A percentile compares a stretch with the other conserved stretches of the same genome.
Evolutionary conservation across 2,329 filamentous ascomycete species (phyloP).

Genomic region (Colletotrichum cereale): DNA sequence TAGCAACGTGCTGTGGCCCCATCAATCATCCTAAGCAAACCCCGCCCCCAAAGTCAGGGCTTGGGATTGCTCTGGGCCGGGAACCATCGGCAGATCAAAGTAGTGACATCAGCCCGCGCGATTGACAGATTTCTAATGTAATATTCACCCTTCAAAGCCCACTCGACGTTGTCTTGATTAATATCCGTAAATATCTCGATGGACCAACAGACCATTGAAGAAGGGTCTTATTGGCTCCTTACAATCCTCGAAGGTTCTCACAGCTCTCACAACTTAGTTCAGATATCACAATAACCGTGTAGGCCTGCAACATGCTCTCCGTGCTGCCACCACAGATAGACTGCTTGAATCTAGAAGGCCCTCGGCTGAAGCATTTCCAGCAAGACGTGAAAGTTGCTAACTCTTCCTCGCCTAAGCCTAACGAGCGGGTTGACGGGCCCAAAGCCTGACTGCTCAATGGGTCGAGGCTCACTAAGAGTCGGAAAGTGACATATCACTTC

Average conservation of each 20-base stretch:
- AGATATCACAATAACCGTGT: slow-evolving; percentile 17
- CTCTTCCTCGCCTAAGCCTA: slow-evolving; percentile 10
- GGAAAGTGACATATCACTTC: slow-evolving; percentile 26
- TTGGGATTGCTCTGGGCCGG: not conserved
- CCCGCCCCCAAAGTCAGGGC: slow-evolving; percentile 21
- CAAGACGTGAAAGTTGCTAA: not conserved
- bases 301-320: not conserved
- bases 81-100: slow-evolving; percentile 28
- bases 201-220: slow-evolving; percentile 21
- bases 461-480: not conserved
- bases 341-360: not conserved
- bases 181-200: slow-evolving; percentile 34
- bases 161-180: slow-evolving; percentile 10
- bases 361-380: not conserved
- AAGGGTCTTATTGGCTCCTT: too few species aligned
- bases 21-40: slow-evolving; percentile 12
- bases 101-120: not conserved
- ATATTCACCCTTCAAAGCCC: slow-evolving; percentile 4
- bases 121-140: slow-evolving; percentile 21
- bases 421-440: not conserved
- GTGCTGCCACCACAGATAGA: not conserved
- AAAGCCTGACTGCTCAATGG: not conserved
- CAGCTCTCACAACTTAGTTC: slow-evolving; percentile 24
- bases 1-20: not conserved
- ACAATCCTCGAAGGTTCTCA: not conserved